Base-by-base conservation (phyloP, 371 early-diverging fungal genomes). In the Mortierella sp. region DNA sequence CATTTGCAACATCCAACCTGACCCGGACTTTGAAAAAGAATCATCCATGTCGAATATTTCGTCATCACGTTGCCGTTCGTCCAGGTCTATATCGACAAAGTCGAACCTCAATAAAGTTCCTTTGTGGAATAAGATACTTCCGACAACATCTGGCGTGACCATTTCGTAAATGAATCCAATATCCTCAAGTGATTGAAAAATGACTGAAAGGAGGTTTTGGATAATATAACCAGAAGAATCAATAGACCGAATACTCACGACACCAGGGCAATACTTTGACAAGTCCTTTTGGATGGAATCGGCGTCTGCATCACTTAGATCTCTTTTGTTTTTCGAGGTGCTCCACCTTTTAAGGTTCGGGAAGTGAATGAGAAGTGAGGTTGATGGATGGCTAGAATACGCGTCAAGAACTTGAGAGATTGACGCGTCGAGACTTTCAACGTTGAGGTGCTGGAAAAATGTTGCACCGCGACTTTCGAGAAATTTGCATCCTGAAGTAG, bases 311-410 rank as follows among this genome's bases (percentile, higher is more conserved):
- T 24, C 28, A 5, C 24, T 54, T 8, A 24, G 1, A 28, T 11
- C 11, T 11, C 16, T 0, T 4, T 4, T n/a, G 5, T 2, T 3
- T 4, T 16, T 2, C n/a, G 10, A 0, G 20, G 28, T n/a, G 0
- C n/a, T n/a, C 55, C 55, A 54, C 11, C 22, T 54, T 28, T 8
- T n/a, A 20, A 54, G 55, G 2, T n/a, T n/a, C 0, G 55, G 55
- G n/a, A 54, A 54, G 28, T 54, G 55, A 18, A 54, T n/a, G 0
- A 54, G 28, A 10, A 54, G 55, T n/a, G 55, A 28, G 10, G 11
- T 2, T 54, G 55, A 18, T 10, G 55, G 20, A 10, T 11, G 24
- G 3, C 24, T 16, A 4, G 52, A 20, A 12, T n/a, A 8, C 11
- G 1, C 18, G 4, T 54, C 28, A 11, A 54, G 11, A 2, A 54